Evolutionary conservation across 768 basidiomycete species (phyloP).

Genomic region (Hygrophoropsis aurantiaca): DNA sequence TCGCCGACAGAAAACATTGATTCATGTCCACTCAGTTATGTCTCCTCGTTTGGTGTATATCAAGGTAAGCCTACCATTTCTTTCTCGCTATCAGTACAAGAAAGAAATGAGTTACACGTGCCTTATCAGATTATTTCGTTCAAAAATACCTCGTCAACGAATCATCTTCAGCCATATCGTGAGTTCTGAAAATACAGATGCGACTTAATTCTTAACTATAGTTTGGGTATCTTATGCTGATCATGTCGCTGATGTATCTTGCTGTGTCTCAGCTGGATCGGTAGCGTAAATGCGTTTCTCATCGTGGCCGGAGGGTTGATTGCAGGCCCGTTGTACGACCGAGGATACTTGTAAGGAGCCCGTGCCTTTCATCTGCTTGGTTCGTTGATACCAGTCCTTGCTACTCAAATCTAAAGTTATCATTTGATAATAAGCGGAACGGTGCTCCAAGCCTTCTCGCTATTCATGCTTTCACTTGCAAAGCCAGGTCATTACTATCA

Average conservation of each 20-base stretch:
- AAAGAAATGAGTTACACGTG: conserved; percentile 10
- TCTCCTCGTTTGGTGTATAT: conserved; percentile 31
- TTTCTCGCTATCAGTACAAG: neutral
- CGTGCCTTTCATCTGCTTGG: neutral
- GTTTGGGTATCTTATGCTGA: conserved; percentile 26
- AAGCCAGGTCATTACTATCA: conserved; percentile 37
- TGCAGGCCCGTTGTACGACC: conserved; percentile 43
- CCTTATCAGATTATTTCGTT: conserved; percentile 35
- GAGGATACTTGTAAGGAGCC: conserved; percentile 40
- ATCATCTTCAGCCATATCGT: conserved; percentile 29
- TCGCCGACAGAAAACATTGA: neutral
- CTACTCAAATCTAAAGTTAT: neutral
- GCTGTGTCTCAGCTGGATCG: conserved; percentile 33
- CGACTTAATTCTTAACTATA: conserved; percentile 33
- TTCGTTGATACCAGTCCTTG: too few species aligned
- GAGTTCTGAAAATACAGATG: conserved; percentile 9
- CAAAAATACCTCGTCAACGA: conserved; percentile 24
- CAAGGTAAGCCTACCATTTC: conserved; percentile 25
- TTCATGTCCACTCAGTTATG: conserved; percentile 13
- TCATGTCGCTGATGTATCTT: conserved; percentile 32
- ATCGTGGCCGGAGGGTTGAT: conserved; percentile 36
- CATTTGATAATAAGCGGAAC: conserved; percentile 13
- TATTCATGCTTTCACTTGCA: conserved; percentile 41
- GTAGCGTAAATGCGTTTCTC: conserved; percentile 42
- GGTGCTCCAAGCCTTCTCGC: conserved; percentile 18